Evolutionary conservation across 768 basidiomycete species (phyloP), one percentile per base, ranked within the genome.

Genomic region (Termitomyces sp.): DNA sequence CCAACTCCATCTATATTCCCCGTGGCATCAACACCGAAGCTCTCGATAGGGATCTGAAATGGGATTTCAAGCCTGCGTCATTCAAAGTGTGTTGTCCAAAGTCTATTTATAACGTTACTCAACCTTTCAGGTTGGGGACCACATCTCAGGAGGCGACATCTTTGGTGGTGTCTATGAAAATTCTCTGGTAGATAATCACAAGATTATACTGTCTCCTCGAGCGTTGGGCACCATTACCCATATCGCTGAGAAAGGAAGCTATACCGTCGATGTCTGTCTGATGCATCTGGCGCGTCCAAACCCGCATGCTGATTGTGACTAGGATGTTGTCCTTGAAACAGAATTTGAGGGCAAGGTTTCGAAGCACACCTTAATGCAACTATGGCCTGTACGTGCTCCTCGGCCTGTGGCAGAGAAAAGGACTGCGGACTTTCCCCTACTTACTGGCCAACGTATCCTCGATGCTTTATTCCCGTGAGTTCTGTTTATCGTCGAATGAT

Each of bases 1-100:
- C 97, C 47, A 90, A 98, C 67, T 97, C 94, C n/a, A 99, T 99
- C 68, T 99, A 99, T 75, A 98, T 99, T 62, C 97, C 97, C 63
- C 90, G 95, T 67, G 97, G 97, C 57, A 98, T 99, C 75, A 98
- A 98, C 75, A 98, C 97, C 36, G 87, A 95, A 63, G 91, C 95
- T 27, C 84, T 99, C 30, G 92, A 94, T 71, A 87, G 97, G 52
- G 80, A 80, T 20, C 73, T 95, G 61, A 79, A 92, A 71, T 99
- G 97, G 97, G 97, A 99, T 72, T 99, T 98, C 72, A 89, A 84
- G 54, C 95, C 95, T 9, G 76, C 82, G 11, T 78, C 82, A 48
- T 91, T 85, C 78, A 91, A 90, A 76, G 90, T 91, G 67, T 24
- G 65, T 63, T 45, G 6, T 60, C 44, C 34, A 41, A 37, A 47